phyloP scores from a whole-genome alignment of 768 basidiomycete species.

The Hypholoma sublateritium region DNA sequence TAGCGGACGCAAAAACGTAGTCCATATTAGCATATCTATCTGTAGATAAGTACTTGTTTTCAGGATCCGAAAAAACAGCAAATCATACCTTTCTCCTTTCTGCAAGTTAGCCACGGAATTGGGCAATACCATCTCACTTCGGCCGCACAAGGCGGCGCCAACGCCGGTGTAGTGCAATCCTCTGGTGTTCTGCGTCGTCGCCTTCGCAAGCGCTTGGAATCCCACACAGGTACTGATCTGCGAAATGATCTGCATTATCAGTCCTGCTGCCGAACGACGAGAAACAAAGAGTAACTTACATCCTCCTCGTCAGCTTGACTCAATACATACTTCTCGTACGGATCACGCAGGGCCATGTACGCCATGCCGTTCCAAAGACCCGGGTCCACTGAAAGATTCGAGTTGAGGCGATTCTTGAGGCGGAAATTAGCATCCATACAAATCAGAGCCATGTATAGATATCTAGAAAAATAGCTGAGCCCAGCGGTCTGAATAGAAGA shows the following conservation, averaged over 20 bases:
- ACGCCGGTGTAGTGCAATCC: conserved; percentile 15
- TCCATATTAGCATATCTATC: conserved; percentile 20
- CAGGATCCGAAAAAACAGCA: background rate
- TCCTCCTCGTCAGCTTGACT: conserved; percentile 5
- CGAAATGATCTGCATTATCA: no score
- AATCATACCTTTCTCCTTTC: conserved; percentile 30
- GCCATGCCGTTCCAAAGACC: conserved; percentile 8
- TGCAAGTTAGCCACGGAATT: conserved; percentile 26
- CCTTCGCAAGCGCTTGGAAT: conserved; percentile 13
- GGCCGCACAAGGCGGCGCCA: conserved; percentile 1
- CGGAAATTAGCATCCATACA: conserved; percentile 15
- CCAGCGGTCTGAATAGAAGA: background rate
- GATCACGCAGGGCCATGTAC: conserved; percentile 6
- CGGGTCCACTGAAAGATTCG: conserved; percentile 10
- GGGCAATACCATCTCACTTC: conserved; percentile 10
- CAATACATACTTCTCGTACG: conserved; percentile 12
- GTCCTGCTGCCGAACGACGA: no score
- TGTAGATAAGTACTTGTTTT: background rate
- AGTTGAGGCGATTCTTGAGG: conserved; percentile 9
- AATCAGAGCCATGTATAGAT: conserved; percentile 10
- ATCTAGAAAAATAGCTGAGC: background rate
- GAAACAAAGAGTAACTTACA: no score
- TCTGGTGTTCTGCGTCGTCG: no score
- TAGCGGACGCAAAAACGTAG: conserved; percentile 8
- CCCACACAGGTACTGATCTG: conserved; percentile 16